Percentiles rank a stretch among this genome's conserved stretches.
Evolutionary conservation across 352 stramenopile genomes (phyloP).

Genomic region (Globisporangium spiculum): DNA sequence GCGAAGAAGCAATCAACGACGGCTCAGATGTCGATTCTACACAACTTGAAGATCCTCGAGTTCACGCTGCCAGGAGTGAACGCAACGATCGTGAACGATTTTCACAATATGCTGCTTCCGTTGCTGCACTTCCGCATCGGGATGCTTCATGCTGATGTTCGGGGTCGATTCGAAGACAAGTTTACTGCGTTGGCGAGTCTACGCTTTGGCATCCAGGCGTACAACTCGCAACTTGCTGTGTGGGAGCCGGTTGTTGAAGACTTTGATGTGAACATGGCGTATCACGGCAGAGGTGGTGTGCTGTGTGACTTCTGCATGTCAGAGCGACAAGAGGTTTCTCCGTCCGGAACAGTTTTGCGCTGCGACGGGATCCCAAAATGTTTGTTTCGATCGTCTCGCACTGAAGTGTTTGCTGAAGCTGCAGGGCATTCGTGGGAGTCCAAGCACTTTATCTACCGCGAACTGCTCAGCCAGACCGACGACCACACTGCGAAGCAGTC

Average conservation of each 20-base stretch:
- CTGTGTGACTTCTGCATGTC: conserved; percentile 82
- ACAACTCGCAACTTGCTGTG: conserved; percentile 84
- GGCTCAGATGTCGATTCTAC: conserved; percentile 34
- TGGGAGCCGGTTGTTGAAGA: conserved; percentile 86
- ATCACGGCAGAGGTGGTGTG: conserved; percentile 61
- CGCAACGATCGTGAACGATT: conserved; percentile 83
- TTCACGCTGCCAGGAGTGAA: conserved; percentile 76
- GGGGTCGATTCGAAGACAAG: conserved; percentile 57
- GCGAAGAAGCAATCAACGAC: conserved; percentile 21
- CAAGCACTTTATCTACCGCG: conserved; percentile 84
- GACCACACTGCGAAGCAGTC: conserved; percentile 52
- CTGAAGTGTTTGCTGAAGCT: conserved; percentile 63
- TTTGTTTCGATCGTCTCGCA: conserved; percentile 63
- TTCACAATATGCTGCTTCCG: conserved; percentile 85
- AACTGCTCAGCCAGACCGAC: conserved; percentile 58
- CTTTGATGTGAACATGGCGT: conserved; percentile 76
- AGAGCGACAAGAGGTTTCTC: conserved; percentile 56
- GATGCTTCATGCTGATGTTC: conserved; percentile 65
- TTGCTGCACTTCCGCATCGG: conserved; percentile 73
- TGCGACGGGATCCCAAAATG: conserved; percentile 76
- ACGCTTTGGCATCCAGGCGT: conserved; percentile 72
- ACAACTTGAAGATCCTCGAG: conserved; percentile 75
- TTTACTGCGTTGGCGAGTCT: conserved; percentile 62
- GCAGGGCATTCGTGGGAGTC: conserved; percentile 64
- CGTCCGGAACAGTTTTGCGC: conserved; percentile 44